A percentile compares a stretch with the other conserved stretches of the same genome.
phyloP scores from a whole-genome alignment of 768 basidiomycete species.

The Termitomyces titanicus region DNA sequence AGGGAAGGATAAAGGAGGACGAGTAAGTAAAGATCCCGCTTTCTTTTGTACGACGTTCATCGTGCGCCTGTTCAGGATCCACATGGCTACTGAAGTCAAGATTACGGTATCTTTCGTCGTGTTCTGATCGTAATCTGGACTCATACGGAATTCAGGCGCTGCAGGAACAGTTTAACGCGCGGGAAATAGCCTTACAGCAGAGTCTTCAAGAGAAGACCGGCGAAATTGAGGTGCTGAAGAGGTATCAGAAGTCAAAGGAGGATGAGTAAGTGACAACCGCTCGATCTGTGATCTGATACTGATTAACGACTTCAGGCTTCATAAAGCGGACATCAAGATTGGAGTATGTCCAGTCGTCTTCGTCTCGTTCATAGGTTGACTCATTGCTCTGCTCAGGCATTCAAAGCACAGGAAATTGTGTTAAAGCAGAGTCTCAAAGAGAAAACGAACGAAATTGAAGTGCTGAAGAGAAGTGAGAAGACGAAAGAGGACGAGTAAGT shows the following conservation, averaged over 20 bases:
- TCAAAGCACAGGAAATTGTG: conserved; percentile 42
- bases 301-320: not conserved
- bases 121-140: not conserved
- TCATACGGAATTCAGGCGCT: not conserved
- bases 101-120: not conserved
- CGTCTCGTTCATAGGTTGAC: not conserved
- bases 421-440: conserved; percentile 26
- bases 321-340: not conserved
- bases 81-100: not conserved
- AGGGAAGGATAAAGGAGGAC: not conserved
- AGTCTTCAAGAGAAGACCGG: conserved; percentile 6
- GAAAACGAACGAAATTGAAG: not conserved
- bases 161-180: conserved; percentile 36
- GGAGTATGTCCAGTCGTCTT: not conserved
- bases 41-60: not conserved
- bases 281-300: not conserved
- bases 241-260: not conserved
- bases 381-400: not conserved
- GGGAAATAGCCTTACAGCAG: conserved; percentile 35
- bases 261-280: not conserved
- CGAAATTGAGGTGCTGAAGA: not conserved
- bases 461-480: not conserved
- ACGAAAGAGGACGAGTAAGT: not conserved
- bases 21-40: not conserved
- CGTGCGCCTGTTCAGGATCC: not conserved